A percentile compares a stretch with the other conserved stretches of the same genome.
phyloP scores from a whole-genome alignment of 352 stramenopile species.

The Globisporangium nagaii region DNA sequence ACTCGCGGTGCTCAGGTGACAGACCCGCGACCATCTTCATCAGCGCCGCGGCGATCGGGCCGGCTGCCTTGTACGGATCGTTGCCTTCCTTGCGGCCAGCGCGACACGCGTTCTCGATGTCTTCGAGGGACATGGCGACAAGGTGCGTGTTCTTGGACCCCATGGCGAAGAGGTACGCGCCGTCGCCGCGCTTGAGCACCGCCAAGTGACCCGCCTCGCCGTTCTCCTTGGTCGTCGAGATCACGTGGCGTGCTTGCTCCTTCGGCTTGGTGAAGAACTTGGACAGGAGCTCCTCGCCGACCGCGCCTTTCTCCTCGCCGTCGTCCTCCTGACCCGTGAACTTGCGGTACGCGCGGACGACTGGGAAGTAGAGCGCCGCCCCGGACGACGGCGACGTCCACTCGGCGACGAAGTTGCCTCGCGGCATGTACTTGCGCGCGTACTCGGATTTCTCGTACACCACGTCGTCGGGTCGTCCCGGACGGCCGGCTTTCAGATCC shows the following conservation, averaged over 20 bases:
- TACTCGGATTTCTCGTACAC: slow-evolving; percentile 68
- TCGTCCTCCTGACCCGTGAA: slow-evolving; percentile 82
- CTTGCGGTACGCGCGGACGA: slow-evolving; percentile 73
- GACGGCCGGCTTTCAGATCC: slow-evolving; percentile 61
- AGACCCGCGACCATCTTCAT: slow-evolving; percentile 33
- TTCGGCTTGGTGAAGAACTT: slow-evolving; percentile 77
- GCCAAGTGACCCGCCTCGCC: slow-evolving; percentile 68
- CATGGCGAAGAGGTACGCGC: slow-evolving; percentile 61
- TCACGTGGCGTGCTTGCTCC: slow-evolving; percentile 36
- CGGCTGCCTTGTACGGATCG: slow-evolving; percentile 49
- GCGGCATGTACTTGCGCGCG: slow-evolving; percentile 57
- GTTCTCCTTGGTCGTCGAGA: slow-evolving; percentile 78
- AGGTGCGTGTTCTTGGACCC: slow-evolving; percentile 84
- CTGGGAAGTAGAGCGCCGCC: slow-evolving; percentile 31
- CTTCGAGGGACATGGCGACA: slow-evolving; percentile 34
- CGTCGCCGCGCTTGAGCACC: slow-evolving; percentile 62
- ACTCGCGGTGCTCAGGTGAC: slow-evolving; percentile 21
- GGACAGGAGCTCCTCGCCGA: slow-evolving; percentile 34
- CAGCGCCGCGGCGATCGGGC: slow-evolving; percentile 44
- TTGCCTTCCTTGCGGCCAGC: slow-evolving; percentile 13
- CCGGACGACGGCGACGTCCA: slow-evolving; percentile 14
- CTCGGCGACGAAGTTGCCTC: slow-evolving; percentile 68
- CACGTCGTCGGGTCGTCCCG: slow-evolving; percentile 59
- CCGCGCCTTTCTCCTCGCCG: slow-evolving; percentile 28
- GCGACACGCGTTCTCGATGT: slow-evolving; percentile 33